phyloP scores from a whole-genome alignment of 2,329 filamentous ascomycete species.

The Aspergillus sp. region DNA sequence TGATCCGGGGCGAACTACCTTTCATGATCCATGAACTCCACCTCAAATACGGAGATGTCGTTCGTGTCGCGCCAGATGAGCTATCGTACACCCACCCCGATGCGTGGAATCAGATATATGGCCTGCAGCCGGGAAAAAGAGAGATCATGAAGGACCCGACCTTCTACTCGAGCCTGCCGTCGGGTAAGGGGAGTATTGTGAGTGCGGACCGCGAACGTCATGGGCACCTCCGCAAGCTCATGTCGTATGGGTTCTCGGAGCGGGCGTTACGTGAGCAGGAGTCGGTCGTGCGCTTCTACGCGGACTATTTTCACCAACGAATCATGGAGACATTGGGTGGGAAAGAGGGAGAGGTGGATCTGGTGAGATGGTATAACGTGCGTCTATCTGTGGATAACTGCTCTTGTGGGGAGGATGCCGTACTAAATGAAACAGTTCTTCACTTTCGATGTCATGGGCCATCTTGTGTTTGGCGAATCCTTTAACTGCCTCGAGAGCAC shows the following conservation, averaged over 20 bases:
- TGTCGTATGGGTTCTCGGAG: conserved; percentile 30
- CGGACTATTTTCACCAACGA: conserved; percentile 27
- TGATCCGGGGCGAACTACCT: conserved; percentile 2
- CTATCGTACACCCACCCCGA: conserved; percentile 25
- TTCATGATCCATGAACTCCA: conserved; percentile 23
- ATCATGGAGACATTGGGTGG: not conserved
- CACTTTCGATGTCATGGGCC: conserved; percentile 40
- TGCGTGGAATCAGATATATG: conserved; percentile 28
- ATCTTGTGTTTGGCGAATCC: conserved; percentile 38
- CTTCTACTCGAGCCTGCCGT: not conserved
- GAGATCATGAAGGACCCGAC: conserved; percentile 8
- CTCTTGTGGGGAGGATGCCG: not conserved
- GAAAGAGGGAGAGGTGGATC: not conserved
- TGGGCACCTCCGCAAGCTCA: conserved; percentile 8
- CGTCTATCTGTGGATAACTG: conserved; percentile 14
- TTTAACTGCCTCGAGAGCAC: conserved; percentile 39
- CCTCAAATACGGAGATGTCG: conserved; percentile 29
- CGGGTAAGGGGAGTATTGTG: conserved; percentile 7
- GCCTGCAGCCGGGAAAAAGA: conserved; percentile 2
- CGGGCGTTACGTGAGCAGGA: conserved; percentile 29
- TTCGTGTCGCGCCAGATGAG: conserved; percentile 33
- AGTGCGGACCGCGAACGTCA: conserved; percentile 7
- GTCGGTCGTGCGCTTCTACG: conserved; percentile 20
- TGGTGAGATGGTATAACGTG: conserved; percentile 26
- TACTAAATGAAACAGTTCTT: conserved; percentile 23